phyloP scores from a whole-genome alignment of 164 flowering plant species.

The Magnolia sinica region DNA sequence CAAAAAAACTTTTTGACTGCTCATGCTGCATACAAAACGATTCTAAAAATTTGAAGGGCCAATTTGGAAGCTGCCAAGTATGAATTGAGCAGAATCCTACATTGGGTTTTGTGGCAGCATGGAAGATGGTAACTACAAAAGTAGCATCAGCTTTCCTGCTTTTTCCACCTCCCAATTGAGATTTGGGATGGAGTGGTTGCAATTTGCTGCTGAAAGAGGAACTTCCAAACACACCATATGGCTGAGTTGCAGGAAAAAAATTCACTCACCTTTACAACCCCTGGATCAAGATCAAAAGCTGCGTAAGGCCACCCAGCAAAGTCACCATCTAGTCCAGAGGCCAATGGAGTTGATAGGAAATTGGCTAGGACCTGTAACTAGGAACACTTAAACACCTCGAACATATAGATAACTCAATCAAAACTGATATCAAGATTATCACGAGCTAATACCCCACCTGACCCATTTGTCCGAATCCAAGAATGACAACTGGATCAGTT shows the following conservation, averaged over 20 bases:
- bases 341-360: conserved; percentile 85
- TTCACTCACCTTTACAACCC: conserved; percentile 80
- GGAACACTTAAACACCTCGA: conserved; percentile 9
- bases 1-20: neutral
- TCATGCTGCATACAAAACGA: neutral
- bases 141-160: neutral
- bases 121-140: neutral
- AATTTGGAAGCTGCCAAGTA: neutral
- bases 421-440: conserved; percentile 3
- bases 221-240: neutral
- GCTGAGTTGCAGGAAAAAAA: neutral
- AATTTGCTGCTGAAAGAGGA: neutral
- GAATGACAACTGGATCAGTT: conserved; percentile 86
- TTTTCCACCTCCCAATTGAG: neutral
- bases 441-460: conserved; percentile 50
- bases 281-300: conserved; percentile 86
- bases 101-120: neutral
- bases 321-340: conserved; percentile 64
- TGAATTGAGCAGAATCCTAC: neutral
- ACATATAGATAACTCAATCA: conserved; percentile 2
- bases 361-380: conserved; percentile 82
- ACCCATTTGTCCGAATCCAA: conserved; percentile 96
- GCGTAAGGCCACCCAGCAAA: conserved; percentile 71
- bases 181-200: neutral
- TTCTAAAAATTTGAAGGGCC: neutral